Conservation (phyloP, 768 basidiomycete species). For the Macrolepiota fuliginosa region DNA sequence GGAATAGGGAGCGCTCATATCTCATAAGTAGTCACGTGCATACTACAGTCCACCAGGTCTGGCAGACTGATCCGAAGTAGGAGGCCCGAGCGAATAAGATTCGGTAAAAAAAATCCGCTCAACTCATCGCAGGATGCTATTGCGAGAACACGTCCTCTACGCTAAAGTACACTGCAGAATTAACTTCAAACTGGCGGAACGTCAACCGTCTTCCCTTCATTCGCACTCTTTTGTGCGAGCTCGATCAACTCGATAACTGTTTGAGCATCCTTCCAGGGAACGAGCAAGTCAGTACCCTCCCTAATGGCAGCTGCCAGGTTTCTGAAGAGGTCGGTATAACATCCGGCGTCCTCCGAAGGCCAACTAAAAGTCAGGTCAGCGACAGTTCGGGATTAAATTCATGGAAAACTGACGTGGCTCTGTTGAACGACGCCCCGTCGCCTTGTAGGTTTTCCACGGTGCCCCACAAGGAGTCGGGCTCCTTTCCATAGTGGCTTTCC, state of each 20-base stretch:
- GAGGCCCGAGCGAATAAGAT: not conserved
- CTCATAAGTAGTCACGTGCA: conserved; percentile 21
- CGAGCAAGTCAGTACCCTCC: conserved; percentile 45
- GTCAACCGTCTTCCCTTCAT: conserved; percentile 45
- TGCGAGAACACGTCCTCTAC: too few relatives aligned
- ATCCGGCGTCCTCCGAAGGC: conserved; percentile 58
- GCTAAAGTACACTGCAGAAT: not conserved
- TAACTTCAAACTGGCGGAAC: conserved; percentile 22
- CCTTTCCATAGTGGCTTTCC: conserved; percentile 50
- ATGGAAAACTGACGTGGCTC: conserved; percentile 28
- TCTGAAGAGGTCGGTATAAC: conserved; percentile 59
- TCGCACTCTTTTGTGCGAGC: conserved; percentile 64
- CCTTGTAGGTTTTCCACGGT: conserved; percentile 52
- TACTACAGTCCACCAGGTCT: too few relatives aligned
- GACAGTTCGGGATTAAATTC: not conserved
- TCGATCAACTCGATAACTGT: conserved; percentile 77
- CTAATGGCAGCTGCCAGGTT: conserved; percentile 67
- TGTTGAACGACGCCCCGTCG: conserved; percentile 40
- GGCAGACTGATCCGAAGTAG: not conserved
- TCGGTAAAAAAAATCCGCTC: too few relatives aligned
- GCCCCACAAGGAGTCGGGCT: conserved; percentile 64
- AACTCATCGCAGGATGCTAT: too few relatives aligned
- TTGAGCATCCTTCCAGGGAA: conserved; percentile 75
- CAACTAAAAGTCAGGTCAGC: conserved; percentile 41
- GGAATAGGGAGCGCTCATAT: conserved; percentile 9